Evolutionary conservation across 768 basidiomycete species (phyloP), one percentile per base, ranked within the genome.

Genomic region (Trametes sanguinea): DNA sequence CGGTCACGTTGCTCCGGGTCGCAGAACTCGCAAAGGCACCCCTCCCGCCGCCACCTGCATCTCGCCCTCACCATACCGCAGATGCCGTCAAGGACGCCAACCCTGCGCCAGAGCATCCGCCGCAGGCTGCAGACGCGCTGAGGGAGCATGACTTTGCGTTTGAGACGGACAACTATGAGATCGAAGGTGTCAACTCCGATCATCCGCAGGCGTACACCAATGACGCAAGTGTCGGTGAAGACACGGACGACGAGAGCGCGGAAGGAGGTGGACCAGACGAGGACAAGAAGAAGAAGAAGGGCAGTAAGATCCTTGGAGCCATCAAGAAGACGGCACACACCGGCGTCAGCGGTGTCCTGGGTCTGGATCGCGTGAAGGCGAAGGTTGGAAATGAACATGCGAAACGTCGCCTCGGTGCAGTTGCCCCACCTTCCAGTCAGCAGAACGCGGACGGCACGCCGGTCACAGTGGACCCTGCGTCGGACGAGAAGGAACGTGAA

Each of bases 121-220:
- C 63, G 13, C 47, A 65, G 30, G 61, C 60, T 10, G 63, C 61
- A 22, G 65, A 66, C 6, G 60, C 60, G 13, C 54, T 61, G 6
- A 60, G 63, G 32, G 27, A 60, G 37, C 65, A 63, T 52, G 59
- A 61, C 44, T 60, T 65, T 32, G 65, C 54, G 2, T 69, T 70
- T 47, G 69, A 72, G 51, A 62, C 59, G 29, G 67, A 65, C 10
- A 61, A 61, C 11, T 70, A 88, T 46, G 83, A 82, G 35, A 69
- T 74, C 37, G 76, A 79, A 5, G 80, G 80, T 44, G 54, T 57
- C 4, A 77, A 73, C 3, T 62, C 27, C 1, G 59, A 51, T 45
- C 64, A 63, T 29, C 67, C 74, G 22, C 76, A 84, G 45, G 81
- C 81, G 55, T 85, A 78, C 7, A 83, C 81, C 0, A 87, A 87